phyloP scores from a whole-genome alignment of 2,329 filamentous ascomycete species.

The Grosmannia serpens region DNA sequence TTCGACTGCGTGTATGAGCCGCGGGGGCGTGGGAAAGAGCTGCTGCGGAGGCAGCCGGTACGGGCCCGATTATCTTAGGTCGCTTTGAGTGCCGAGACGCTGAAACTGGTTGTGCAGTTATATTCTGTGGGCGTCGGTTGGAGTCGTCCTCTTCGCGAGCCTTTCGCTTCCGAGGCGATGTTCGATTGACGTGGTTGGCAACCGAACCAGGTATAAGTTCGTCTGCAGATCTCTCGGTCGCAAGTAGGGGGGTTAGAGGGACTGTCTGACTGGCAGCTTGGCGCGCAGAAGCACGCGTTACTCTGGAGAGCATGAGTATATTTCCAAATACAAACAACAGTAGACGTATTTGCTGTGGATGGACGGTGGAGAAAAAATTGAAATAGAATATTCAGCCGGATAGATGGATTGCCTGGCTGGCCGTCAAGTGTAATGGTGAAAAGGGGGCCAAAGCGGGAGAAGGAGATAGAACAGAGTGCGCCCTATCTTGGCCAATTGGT shows the following conservation, averaged over 20 bases:
- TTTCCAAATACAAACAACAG: conserved; percentile 11
- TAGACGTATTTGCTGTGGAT: too few species aligned
- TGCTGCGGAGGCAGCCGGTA: conserved; percentile 19
- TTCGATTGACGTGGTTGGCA: conserved; percentile 28
- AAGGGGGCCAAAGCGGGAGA: too few species aligned
- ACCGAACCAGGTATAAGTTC: conserved; percentile 17
- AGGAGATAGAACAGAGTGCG: not conserved
- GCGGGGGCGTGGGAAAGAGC: conserved; percentile 21
- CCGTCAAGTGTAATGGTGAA: not conserved
- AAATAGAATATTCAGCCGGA: not conserved
- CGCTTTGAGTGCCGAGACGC: conserved; percentile 56
- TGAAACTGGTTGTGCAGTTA: conserved; percentile 14
- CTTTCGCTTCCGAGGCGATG: conserved; percentile 66
- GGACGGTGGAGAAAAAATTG: not conserved
- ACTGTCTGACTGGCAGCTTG: conserved; percentile 55
- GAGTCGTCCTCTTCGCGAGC: conserved; percentile 36
- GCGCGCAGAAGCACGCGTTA: conserved; percentile 89
- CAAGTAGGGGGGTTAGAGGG: conserved; percentile 24
- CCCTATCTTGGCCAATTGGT: not conserved
- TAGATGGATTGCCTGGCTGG: not conserved
- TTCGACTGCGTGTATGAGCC: conserved; percentile 38
- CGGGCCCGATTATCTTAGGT: conserved; percentile 43
- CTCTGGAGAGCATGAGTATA: conserved; percentile 89
- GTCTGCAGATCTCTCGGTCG: conserved; percentile 28
- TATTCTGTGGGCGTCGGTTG: conserved; percentile 27